phyloP scores from a whole-genome alignment of 768 basidiomycete species.

The Hygrocybe punicea region DNA sequence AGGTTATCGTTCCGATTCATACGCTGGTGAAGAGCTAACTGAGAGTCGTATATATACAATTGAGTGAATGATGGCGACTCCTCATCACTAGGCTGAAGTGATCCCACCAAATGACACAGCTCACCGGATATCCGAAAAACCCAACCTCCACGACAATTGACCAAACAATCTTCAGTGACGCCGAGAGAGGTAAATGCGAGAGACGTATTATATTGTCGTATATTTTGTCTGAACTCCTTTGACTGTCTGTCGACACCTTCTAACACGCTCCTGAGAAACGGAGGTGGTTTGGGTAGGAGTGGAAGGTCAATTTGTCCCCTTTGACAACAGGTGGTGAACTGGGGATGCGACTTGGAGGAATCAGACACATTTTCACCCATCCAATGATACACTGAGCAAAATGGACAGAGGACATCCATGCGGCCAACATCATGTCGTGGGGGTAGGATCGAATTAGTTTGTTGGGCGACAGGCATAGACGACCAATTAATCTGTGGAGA shows the following conservation, averaged over 20 bases:
- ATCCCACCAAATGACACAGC: constrained; percentile 32
- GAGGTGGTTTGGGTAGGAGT: constrained; percentile 19
- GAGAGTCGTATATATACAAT: constrained; percentile 40
- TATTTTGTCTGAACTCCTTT: constrained; percentile 29
- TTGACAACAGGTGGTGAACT: constrained; percentile 26
- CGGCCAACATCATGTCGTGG: no score
- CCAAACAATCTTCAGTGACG: constrained; percentile 27
- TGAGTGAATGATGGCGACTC: constrained; percentile 28
- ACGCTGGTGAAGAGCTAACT: constrained; percentile 31
- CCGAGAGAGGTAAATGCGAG: constrained; percentile 42
- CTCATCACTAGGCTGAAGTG: constrained; percentile 23
- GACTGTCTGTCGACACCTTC: constrained; percentile 1
- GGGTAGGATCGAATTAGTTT: no score
- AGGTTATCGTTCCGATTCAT: constrained; percentile 25
- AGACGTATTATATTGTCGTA: constrained; percentile 41
- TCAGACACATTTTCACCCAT: constrained; percentile 2
- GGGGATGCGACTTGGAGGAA: constrained; percentile 1
- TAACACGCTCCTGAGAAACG: constrained; percentile 9
- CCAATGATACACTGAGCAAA: constrained; percentile 18
- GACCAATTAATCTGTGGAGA: no score
- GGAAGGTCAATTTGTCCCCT: constrained; percentile 24
- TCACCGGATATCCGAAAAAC: constrained; percentile 28
- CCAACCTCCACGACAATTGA: constrained; percentile 24
- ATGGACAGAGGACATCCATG: constrained; percentile 11
- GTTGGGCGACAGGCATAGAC: no score